These are phyloP conservation scores for Penicillium polonicum DNA, from an alignment of 2,329 filamentous ascomycete genomes.

Conservation along the genomic window DNA sequence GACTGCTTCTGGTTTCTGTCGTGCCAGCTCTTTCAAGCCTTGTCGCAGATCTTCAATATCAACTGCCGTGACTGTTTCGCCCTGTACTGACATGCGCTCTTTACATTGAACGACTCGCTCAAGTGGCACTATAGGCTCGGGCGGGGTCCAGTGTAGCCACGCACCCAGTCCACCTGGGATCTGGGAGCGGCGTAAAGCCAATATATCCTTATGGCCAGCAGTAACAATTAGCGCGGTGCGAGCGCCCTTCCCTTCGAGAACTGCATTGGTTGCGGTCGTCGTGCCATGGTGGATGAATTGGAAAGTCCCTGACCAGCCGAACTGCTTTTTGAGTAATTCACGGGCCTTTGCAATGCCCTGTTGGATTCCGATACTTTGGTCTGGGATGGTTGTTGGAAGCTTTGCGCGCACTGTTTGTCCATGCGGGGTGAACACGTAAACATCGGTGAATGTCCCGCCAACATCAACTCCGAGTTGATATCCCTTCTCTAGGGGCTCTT, in stretches of 20 bases:
- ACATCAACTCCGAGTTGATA: conserved; percentile 31
- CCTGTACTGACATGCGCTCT: conserved; percentile 47
- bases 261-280: conserved; percentile 51
- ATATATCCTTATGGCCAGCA: conserved; percentile 51
- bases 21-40: conserved; percentile 40
- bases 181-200: conserved; percentile 49
- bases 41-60: conserved; percentile 42
- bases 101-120: conserved; percentile 49
- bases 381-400: conserved; percentile 46
- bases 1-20: conserved; percentile 47
- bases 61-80: conserved; percentile 42
- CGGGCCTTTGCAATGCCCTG: conserved; percentile 47
- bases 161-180: conserved; percentile 53
- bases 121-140: conserved; percentile 50
- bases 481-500: not conserved
- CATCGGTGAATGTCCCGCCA: conserved; percentile 50
- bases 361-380: conserved; percentile 51
- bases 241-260: conserved; percentile 52
- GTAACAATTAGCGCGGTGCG: conserved; percentile 50
- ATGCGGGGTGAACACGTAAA: conserved; percentile 48
- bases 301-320: conserved; percentile 47
- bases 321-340: conserved; percentile 38
- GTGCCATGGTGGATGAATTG: conserved; percentile 53
- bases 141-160: conserved; percentile 51
- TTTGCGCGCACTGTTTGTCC: conserved; percentile 48